Percentiles rank a stretch among this genome's conserved stretches.
phyloP scores from a whole-genome alignment of 192 early-diverging fungal genomes.

The Coemansia sp. region DNA sequence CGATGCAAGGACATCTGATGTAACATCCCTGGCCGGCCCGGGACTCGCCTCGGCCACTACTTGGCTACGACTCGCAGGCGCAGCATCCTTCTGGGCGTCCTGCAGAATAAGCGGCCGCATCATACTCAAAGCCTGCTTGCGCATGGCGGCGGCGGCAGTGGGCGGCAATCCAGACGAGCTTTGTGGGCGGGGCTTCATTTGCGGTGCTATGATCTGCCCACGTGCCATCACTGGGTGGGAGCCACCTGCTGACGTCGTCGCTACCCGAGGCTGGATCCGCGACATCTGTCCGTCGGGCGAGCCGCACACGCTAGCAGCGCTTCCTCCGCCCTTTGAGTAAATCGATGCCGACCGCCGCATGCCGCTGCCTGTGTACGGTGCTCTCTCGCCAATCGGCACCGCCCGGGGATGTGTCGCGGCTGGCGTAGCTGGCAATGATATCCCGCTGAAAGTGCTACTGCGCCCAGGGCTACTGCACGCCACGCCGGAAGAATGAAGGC shows the following conservation, averaged over 20 bases:
- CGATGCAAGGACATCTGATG: background rate
- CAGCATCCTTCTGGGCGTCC: background rate
- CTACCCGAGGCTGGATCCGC: constrained; percentile 28
- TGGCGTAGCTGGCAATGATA: background rate
- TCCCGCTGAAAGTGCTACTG: background rate
- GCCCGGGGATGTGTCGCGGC: background rate
- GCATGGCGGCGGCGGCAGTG: no score
- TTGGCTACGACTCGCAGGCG: background rate
- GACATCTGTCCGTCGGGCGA: constrained; percentile 8
- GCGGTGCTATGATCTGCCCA: constrained; percentile 18
- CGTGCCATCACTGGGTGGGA: constrained; percentile 35
- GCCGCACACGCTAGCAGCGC: background rate
- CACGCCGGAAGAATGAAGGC: background rate
- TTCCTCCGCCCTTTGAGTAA: constrained; percentile 14
- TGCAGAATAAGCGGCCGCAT: constrained; percentile 24
- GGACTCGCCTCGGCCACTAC: background rate
- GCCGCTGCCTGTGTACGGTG: no score
- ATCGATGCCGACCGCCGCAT: constrained; percentile 27
- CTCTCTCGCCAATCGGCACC: no score
- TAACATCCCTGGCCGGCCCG: background rate
- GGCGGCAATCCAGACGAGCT: constrained; percentile 1
- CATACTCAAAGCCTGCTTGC: constrained; percentile 25
- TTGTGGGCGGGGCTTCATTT: background rate
- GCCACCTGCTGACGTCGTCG: constrained; percentile 20
- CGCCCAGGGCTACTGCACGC: background rate